phyloP scores from a whole-genome alignment of 495 filamentous ascomycete genomes.

The Poronia punctata region DNA sequence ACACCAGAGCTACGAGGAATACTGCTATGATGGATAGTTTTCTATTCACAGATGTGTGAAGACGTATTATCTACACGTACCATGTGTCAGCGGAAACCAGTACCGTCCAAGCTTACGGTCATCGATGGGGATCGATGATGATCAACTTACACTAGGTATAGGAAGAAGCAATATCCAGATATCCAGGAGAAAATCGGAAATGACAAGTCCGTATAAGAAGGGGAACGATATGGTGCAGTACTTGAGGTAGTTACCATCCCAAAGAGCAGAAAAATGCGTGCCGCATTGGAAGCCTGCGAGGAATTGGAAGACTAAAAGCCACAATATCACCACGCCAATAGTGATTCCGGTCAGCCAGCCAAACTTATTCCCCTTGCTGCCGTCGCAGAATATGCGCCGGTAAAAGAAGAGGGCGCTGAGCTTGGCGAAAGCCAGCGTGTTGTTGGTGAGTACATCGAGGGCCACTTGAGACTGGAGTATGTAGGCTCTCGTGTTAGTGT shows the following conservation, averaged over 20 bases:
- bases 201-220: slow-evolving; percentile 7
- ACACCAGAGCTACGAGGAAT: slow-evolving; percentile 7
- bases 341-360: background rate
- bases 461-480: slow-evolving; percentile 11
- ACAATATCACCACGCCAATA: slow-evolving; percentile 6
- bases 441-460: slow-evolving; percentile 8
- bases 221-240: slow-evolving; percentile 14
- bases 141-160: slow-evolving; percentile 1
- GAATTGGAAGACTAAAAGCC: slow-evolving; percentile 12
- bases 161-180: slow-evolving; percentile 10
- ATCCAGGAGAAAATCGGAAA: slow-evolving; percentile 14
- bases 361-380: background rate
- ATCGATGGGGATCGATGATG: background rate
- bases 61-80: slow-evolving; percentile 1
- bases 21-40: slow-evolving; percentile 8
- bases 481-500: background rate
- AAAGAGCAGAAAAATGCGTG: slow-evolving; percentile 14
- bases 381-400: slow-evolving; percentile 12
- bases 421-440: slow-evolving; percentile 10
- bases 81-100: no score
- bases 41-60: background rate
- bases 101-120: background rate
- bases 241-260: slow-evolving; percentile 8
- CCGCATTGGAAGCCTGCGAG: slow-evolving; percentile 16
- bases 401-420: slow-evolving; percentile 19